phyloP scores from a whole-genome alignment of 106 monocot genomes.

The Amphibolis antarctica region DNA sequence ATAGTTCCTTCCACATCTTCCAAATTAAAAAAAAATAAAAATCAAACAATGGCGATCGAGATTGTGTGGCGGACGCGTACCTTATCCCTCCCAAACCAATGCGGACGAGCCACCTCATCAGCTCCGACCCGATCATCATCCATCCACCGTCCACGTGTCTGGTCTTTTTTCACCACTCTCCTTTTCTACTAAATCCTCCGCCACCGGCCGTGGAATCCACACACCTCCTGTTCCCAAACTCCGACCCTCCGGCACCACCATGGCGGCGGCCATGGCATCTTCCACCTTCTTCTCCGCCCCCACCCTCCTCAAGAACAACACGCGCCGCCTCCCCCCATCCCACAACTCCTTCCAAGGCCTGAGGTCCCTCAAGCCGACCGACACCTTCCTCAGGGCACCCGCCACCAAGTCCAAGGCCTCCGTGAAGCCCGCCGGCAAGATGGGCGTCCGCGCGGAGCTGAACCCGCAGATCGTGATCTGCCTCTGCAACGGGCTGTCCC shows the following conservation, averaged over 20 bases:
- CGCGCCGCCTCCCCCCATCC: slow-evolving; percentile 13
- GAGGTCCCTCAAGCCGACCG: slow-evolving; percentile 16
- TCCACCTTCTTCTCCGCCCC: slow-evolving; percentile 26
- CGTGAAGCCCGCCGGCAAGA: not conserved
- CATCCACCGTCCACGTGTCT: not conserved
- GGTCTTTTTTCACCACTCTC: not conserved
- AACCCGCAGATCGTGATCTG: slow-evolving; percentile 73
- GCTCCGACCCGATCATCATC: slow-evolving; percentile 4
- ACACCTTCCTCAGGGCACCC: slow-evolving; percentile 4
- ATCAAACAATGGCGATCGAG: no score
- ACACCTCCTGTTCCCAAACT: not conserved
- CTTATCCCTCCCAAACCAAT: slow-evolving; percentile 1
- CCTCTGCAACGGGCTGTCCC: slow-evolving; percentile 85
- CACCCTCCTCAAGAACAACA: slow-evolving; percentile 10
- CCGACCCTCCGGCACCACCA: not conserved
- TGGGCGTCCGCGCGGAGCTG: slow-evolving; percentile 41
- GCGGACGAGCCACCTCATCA: not conserved
- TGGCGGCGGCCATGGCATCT: slow-evolving; percentile 20
- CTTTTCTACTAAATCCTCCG: not conserved
- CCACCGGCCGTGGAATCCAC: slow-evolving; percentile 2
- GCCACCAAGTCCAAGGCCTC: not conserved
- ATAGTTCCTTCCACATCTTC: no score
- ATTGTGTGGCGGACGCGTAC: no score
- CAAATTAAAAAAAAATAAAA: no score
- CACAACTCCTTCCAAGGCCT: slow-evolving; percentile 44